Conservation (phyloP, 768 basidiomycete species). For the Lepiota subincarnata region DNA sequence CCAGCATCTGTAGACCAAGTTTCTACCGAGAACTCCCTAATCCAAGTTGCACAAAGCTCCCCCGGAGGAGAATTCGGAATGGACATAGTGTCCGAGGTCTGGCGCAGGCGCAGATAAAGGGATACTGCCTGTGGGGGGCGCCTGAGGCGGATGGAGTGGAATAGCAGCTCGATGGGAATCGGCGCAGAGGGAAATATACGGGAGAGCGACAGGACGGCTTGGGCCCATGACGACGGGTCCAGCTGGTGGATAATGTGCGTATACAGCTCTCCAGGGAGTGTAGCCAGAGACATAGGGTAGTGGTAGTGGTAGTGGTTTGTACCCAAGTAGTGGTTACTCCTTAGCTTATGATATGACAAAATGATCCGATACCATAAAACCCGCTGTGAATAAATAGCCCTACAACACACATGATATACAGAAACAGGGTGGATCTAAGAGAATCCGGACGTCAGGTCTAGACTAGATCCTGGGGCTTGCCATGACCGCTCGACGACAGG, state of each 20-base stretch:
- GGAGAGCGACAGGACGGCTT: slow-evolving; percentile 53
- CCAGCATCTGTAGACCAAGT: slow-evolving; percentile 75
- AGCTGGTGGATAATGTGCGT: slow-evolving; percentile 52
- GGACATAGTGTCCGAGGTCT: slow-evolving; percentile 8
- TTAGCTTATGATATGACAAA: not conserved
- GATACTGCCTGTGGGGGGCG: slow-evolving; percentile 48
- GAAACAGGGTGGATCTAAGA: slow-evolving; percentile 10
- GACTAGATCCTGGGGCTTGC: slow-evolving; percentile 33
- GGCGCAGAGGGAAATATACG: slow-evolving; percentile 59
- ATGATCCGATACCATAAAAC: not conserved
- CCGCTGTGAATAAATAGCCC: not conserved
- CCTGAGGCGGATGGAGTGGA: slow-evolving; percentile 49
- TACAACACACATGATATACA: slow-evolving; percentile 12
- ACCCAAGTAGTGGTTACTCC: slow-evolving; percentile 3
- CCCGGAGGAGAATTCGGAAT: slow-evolving; percentile 5
- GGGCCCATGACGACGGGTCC: slow-evolving; percentile 41
- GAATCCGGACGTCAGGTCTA: slow-evolving; percentile 33
- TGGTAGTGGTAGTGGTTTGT: slow-evolving; percentile 13
- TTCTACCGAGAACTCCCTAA: slow-evolving; percentile 49
- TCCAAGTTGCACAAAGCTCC: slow-evolving; percentile 29
- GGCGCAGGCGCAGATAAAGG: slow-evolving; percentile 54
- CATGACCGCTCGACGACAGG: slow-evolving; percentile 43
- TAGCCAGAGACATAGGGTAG: slow-evolving; percentile 23
- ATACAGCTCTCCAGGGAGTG: slow-evolving; percentile 66
- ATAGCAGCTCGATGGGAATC: slow-evolving; percentile 55